Percentiles rank a stretch among this genome's conserved stretches.
phyloP scores from a whole-genome alignment of 2,329 filamentous ascomycete species.

The Arthrocladium fulminans region DNA sequence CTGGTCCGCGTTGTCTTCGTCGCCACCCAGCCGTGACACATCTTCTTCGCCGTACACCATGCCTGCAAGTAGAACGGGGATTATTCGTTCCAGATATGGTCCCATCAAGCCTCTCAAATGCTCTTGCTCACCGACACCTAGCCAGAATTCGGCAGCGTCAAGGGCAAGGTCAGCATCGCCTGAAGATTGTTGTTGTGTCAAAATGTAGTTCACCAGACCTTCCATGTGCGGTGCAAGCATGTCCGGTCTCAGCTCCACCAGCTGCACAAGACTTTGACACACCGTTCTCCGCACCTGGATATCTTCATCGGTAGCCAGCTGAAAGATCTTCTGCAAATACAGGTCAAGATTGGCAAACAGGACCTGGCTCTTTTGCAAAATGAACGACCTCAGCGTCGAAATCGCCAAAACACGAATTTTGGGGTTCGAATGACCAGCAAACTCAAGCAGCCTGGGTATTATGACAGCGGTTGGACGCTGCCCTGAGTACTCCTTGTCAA shows the following conservation, averaged over 20 bases:
- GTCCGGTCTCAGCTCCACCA: constrained; percentile 83
- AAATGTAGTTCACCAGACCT: constrained; percentile 85
- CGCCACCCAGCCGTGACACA: constrained; percentile 71
- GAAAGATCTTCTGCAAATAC: constrained; percentile 74
- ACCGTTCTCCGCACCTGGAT: constrained; percentile 84
- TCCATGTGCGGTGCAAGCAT: constrained; percentile 82
- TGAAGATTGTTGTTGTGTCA: constrained; percentile 71
- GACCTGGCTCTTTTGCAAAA: constrained; percentile 72
- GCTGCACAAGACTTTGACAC: constrained; percentile 82
- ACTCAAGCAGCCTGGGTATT: constrained; percentile 81
- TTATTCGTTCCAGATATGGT: constrained; percentile 72
- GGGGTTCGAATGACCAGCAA: constrained; percentile 65
- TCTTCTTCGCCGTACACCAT: constrained; percentile 98
- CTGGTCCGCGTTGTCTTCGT: constrained; percentile 79
- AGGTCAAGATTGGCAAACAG: constrained; percentile 72
- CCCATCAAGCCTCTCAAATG: constrained; percentile 66
- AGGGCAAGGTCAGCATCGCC: constrained; percentile 84
- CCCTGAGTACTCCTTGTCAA: constrained; percentile 81
- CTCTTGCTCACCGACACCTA: constrained; percentile 82
- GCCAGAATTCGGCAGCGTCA: constrained; percentile 96
- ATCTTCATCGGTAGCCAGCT: constrained; percentile 65
- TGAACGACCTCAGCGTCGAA: constrained; percentile 82
- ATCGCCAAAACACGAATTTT: constrained; percentile 75
- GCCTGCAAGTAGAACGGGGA: constrained; percentile 81
- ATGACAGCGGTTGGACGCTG: constrained; percentile 81